Conservation (phyloP, 306 rosid genomes). For the Quillaja saponaria region DNA sequence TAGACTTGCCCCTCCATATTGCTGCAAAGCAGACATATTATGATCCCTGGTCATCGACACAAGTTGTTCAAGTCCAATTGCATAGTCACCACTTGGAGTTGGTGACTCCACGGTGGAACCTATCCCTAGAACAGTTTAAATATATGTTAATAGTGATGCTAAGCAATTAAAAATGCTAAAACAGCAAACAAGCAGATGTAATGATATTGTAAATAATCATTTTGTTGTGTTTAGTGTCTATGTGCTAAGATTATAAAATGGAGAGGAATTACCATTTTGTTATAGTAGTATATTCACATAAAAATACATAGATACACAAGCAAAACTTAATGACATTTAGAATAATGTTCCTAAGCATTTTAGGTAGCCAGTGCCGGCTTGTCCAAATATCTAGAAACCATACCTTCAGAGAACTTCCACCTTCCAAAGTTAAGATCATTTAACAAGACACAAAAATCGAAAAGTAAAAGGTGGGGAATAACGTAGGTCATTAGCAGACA, state of each 20-base stretch:
- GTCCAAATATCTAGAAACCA: not conserved
- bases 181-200: conserved; percentile 8
- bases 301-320: no score
- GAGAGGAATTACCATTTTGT: no score
- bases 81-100: conserved; percentile 52
- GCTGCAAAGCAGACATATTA: conserved; percentile 51
- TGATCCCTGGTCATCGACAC: conserved; percentile 74
- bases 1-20: conserved; percentile 76
- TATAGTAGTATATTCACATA: no score
- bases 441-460: no score
- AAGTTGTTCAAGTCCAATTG: conserved; percentile 65
- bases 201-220: no score
- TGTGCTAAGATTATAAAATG: no score
- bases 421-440: not conserved
- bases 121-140: conserved; percentile 34
- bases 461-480: no score
- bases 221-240: no score
- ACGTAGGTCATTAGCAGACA: no score
- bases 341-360: no score
- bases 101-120: conserved; percentile 47
- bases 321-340: no score
- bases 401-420: not conserved
- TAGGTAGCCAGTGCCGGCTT: not conserved
- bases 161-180: conserved; percentile 33
- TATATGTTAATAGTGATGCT: conserved; percentile 24